These are phyloP conservation scores for Lenzites betulinus DNA, from an alignment of 768 basidiomycete species.

Conservation along the genomic window DNA sequence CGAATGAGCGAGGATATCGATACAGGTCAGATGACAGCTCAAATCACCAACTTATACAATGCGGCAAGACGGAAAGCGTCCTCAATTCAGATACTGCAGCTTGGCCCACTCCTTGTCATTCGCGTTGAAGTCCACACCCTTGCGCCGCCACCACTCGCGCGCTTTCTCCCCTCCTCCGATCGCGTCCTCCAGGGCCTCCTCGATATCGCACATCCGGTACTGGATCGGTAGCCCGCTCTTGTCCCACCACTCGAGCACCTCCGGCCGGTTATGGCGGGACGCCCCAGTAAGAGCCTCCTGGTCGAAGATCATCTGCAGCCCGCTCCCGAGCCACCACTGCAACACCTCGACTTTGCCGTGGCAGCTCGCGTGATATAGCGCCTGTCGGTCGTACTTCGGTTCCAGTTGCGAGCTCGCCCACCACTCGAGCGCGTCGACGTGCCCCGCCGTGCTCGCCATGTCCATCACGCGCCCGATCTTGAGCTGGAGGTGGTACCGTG, in stretches of 20 bases:
- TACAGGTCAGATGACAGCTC: conserved; percentile 3
- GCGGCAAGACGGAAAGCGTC: background rate
- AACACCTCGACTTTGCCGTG: conserved; percentile 79
- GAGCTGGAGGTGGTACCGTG: conserved; percentile 55
- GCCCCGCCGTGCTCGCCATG: conserved; percentile 77
- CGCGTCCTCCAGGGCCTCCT: conserved; percentile 88
- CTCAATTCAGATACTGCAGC: conserved; percentile 64
- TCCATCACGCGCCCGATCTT: conserved; percentile 88
- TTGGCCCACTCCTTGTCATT: conserved; percentile 91
- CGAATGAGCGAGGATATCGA: conserved; percentile 7
- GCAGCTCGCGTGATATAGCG: conserved; percentile 77
- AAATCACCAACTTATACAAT: background rate
- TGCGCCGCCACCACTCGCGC: conserved; percentile 77
- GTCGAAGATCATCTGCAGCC: conserved; percentile 77
- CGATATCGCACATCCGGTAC: conserved; percentile 89
- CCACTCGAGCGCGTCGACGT: conserved; percentile 80
- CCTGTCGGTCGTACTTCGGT: conserved; percentile 75
- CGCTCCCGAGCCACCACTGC: conserved; percentile 83
- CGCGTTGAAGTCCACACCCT: conserved; percentile 82
- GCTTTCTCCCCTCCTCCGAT: conserved; percentile 78
- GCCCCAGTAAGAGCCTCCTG: conserved; percentile 79
- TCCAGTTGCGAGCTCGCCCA: conserved; percentile 81
- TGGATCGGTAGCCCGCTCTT: conserved; percentile 75
- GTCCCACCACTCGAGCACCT: conserved; percentile 90
- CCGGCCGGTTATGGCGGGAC: conserved; percentile 78